Evolutionary conservation across 805 yeast species (phyloP).

Genomic region (Priceomyces carsonii): DNA sequence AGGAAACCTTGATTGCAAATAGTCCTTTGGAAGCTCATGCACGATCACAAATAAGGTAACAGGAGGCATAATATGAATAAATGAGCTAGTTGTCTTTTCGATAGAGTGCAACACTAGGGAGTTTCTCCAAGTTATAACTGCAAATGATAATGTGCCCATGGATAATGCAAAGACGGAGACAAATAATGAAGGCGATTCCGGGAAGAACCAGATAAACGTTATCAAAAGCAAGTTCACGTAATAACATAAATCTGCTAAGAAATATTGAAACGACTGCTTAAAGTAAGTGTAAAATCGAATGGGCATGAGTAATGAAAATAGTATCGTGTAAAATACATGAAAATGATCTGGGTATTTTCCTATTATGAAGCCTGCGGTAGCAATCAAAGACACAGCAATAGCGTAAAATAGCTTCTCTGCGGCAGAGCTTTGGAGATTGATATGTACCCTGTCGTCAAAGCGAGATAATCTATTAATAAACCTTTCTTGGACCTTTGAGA

Average conservation of each 20-base stretch:
- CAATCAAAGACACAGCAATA: slow-evolving; percentile 63
- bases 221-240: slow-evolving; percentile 76
- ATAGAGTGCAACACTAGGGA: slow-evolving; percentile 88
- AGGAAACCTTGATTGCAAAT: slow-evolving; percentile 65
- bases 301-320: slow-evolving; percentile 72
- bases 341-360: slow-evolving; percentile 78
- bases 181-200: slow-evolving; percentile 69
- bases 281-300: slow-evolving; percentile 80
- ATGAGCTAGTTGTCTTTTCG: slow-evolving; percentile 89
- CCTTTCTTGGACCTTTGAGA: slow-evolving; percentile 30
- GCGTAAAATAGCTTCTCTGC: slow-evolving; percentile 82
- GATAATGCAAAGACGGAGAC: slow-evolving; percentile 83
- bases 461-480: slow-evolving; percentile 30
- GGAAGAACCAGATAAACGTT: slow-evolving; percentile 79
- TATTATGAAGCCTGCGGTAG: slow-evolving; percentile 70
- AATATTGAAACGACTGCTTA: slow-evolving; percentile 78
- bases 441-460: slow-evolving; percentile 38
- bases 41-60: slow-evolving; percentile 82
- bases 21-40: slow-evolving; percentile 64
- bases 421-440: slow-evolving; percentile 32
- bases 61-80: slow-evolving; percentile 91
- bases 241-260: slow-evolving; percentile 90
- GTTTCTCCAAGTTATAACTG: slow-evolving; percentile 94
- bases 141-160: slow-evolving; percentile 88
- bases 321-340: slow-evolving; percentile 69